Base-by-base conservation (phyloP, 768 basidiomycete species). In the Candolleomyces aberdarensis region DNA sequence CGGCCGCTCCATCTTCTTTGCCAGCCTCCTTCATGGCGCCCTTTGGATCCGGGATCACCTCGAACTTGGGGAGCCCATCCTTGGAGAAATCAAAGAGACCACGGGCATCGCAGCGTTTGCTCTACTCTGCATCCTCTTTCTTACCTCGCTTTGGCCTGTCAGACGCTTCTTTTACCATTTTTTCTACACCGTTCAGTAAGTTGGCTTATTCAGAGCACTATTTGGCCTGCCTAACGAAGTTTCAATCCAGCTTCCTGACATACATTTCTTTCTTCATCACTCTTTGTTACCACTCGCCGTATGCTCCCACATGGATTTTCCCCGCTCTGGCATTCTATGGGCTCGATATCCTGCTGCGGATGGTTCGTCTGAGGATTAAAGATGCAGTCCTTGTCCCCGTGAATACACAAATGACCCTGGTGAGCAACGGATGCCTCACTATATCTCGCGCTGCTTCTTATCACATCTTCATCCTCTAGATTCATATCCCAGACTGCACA, bases 31-130 rank as follows among this genome's bases (percentile, higher is more conserved):
- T 2, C 88, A 89, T 66, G 80, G 85, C 8, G 67, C 82, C 0
- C 74, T 94, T 19, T 95, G 93, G 93, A 89, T 93, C 51, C 76
- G 80, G 44, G 91, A 92, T 62, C 89, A 92, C 66, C 62, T 89
- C 1, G 68, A 74, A 46, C 85, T 79, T 63, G 73, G 71, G 13
- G 72, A 88, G 5, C 80, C 82, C 0, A 87, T 92, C 48, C 69
- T 94, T 6, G 84, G 84, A 0, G 80, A 81, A 39, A 83, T 88
- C 70, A 95, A 95, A 74, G 87, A 92, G 70, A 84, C 79, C 0
- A 83, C 84, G 2, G 94, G 94, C 1, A 79, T 94, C 1, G 85
- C 89, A 0, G 84, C 91, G 0, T 79, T 92, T 47, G 80, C 78
- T 0, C 66, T 88, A 5, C 78, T 94, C 5, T 82, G 85, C 57